Conservation (phyloP, 345 rosid genomes). For the Lepidium aucheri region DNA sequence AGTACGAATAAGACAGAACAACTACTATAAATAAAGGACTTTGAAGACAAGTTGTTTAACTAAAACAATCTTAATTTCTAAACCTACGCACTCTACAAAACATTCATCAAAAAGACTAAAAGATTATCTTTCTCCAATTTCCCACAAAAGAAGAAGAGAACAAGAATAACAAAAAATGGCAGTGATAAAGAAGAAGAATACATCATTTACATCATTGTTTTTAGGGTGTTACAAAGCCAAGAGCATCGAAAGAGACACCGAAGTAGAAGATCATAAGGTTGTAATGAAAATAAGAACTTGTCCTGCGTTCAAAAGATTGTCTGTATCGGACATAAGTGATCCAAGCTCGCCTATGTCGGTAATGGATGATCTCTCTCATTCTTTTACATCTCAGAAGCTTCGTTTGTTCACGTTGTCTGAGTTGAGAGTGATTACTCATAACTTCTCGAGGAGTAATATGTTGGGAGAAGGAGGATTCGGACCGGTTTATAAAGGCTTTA, state of each 20-base stretch:
- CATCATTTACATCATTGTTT: constrained; percentile 37
- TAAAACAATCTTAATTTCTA: constrained; percentile 25
- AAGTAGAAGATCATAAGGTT: constrained; percentile 3
- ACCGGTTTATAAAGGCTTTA: constrained; percentile 64
- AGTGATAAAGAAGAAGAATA: constrained; percentile 27
- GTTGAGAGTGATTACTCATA: constrained; percentile 40
- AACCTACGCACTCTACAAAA: constrained; percentile 20
- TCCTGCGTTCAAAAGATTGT: constrained; percentile 34
- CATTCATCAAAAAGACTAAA: constrained; percentile 5
- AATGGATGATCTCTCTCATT: constrained; percentile 46
- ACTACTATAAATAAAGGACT: constrained; percentile 26
- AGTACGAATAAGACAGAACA: constrained; percentile 21
- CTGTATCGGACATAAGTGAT: constrained; percentile 49
- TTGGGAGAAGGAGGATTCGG: constrained; percentile 85
- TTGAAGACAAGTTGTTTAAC: constrained; percentile 30
- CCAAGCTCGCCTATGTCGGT: constrained; percentile 45
- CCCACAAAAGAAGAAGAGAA: neutral
- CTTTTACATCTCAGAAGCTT: constrained; percentile 53
- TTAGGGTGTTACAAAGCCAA: constrained; percentile 37
- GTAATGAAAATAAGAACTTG: constrained; percentile 30
- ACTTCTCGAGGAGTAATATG: constrained; percentile 45
- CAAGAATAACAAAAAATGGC: constrained; percentile 24
- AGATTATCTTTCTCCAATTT: neutral
- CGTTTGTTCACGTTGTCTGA: constrained; percentile 43
- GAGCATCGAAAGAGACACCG: neutral